These are phyloP conservation scores for Cladosporium sp. DNA, from an alignment of 2,329 filamentous ascomycete species.

Conservation along the genomic window DNA sequence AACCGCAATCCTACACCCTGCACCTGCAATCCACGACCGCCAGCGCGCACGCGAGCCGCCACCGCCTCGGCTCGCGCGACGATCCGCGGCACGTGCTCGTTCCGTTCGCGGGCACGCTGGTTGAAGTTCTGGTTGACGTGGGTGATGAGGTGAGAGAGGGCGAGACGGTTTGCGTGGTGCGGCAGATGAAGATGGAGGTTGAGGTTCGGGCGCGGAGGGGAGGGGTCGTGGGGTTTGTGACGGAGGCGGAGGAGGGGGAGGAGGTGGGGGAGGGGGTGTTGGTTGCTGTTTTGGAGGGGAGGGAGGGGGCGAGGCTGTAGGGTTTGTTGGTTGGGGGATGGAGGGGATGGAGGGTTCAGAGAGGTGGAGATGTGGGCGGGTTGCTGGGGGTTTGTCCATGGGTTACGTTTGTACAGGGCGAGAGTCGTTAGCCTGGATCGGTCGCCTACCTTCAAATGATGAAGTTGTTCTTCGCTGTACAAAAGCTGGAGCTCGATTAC, in stretches of 20 bases:
- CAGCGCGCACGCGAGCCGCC: slow-evolving; percentile 33
- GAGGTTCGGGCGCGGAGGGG: slow-evolving; percentile 49
- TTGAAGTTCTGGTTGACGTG: slow-evolving; percentile 52
- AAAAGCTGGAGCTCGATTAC: too few relatives aligned
- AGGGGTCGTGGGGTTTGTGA: slow-evolving; percentile 47
- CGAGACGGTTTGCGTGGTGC: slow-evolving; percentile 52
- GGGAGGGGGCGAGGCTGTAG: background rate
- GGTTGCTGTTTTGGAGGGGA: slow-evolving; percentile 39
- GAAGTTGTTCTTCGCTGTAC: too few relatives aligned
- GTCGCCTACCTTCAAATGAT: too few relatives aligned
- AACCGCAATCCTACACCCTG: slow-evolving; percentile 35
- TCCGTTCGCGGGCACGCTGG: slow-evolving; percentile 53
- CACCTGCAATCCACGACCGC: slow-evolving; percentile 40
- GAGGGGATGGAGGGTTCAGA: background rate
- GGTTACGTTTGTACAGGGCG: too few relatives aligned
- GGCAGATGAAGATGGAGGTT: slow-evolving; percentile 67
- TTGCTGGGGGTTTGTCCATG: too few relatives aligned
- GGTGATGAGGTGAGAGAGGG: slow-evolving; percentile 46
- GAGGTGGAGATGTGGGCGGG: too few relatives aligned
- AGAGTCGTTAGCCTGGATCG: too few relatives aligned
- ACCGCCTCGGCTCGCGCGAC: slow-evolving; percentile 44
- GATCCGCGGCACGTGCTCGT: slow-evolving; percentile 50
- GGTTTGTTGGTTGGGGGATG: background rate
- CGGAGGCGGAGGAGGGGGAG: slow-evolving; percentile 48
- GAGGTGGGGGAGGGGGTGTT: slow-evolving; percentile 53